These are phyloP conservation scores for Oryza glaberrima DNA, from an alignment of 176 grass and related monocot genomes.

Conservation along the genomic window DNA sequence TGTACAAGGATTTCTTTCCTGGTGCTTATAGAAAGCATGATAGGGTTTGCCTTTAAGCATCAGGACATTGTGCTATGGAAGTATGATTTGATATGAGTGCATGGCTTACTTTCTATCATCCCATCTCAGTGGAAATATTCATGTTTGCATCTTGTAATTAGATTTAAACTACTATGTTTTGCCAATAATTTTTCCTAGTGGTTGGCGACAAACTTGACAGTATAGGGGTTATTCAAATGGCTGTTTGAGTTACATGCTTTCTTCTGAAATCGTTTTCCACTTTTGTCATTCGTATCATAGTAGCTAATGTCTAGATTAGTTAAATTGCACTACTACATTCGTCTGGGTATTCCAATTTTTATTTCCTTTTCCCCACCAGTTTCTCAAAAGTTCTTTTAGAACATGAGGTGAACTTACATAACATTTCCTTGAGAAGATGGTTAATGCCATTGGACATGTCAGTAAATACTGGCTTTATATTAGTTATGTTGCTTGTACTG, in stretches of 20 bases:
- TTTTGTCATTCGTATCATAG: background rate
- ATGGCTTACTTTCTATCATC: background rate
- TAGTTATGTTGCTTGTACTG: background rate
- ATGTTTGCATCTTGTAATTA: background rate
- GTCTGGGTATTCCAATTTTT: background rate
- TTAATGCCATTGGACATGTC: constrained; percentile 1
- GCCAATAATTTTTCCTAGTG: background rate
- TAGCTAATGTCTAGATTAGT: background rate
- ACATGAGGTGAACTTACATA: background rate
- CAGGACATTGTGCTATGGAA: background rate
- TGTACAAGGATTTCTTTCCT: background rate
- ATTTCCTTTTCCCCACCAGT: background rate
- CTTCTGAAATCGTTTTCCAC: background rate
- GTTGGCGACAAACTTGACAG: background rate
- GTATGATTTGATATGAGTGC: background rate
- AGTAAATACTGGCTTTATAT: background rate
- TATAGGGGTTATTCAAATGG: background rate
- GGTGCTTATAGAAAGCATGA: background rate
- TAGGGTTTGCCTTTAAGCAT: background rate
- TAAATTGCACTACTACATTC: background rate
- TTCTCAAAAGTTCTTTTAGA: background rate
- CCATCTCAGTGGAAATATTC: background rate
- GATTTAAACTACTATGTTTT: background rate
- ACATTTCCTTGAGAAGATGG: background rate
- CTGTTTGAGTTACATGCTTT: background rate